A percentile compares a stretch with the other conserved stretches of the same genome.
These are phyloP conservation scores for Lactarius psammicola DNA, from an alignment of 768 basidiomycete genomes.

Conservation along the genomic window DNA sequence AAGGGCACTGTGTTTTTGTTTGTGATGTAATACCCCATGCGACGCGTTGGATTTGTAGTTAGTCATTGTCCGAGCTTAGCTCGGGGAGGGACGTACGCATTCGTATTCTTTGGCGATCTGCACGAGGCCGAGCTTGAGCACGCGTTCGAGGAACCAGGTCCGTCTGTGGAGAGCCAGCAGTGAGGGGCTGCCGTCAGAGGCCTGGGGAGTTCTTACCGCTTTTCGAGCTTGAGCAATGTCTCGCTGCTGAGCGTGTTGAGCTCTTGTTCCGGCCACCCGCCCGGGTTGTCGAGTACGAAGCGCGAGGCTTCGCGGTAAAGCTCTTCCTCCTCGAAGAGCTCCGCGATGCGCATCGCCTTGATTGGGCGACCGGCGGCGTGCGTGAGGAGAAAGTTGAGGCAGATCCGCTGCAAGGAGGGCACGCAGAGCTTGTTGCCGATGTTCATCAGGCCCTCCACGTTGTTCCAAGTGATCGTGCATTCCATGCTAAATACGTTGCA, in stretches of 20 bases:
- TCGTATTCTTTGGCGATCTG: conserved; percentile 92
- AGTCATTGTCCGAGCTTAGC: too few relatives aligned
- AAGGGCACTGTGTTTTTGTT: too few relatives aligned
- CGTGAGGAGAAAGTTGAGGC: conserved; percentile 83
- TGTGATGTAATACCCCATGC: too few relatives aligned
- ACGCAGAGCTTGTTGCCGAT: conserved; percentile 88
- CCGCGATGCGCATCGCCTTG: conserved; percentile 90
- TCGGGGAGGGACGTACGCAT: conserved; percentile 57
- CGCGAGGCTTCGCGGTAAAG: conserved; percentile 88
- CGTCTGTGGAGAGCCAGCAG: conserved; percentile 46
- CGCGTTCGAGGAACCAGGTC: conserved; percentile 94
- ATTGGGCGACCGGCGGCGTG: conserved; percentile 92
- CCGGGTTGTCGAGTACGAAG: conserved; percentile 90
- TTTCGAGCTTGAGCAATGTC: conserved; percentile 87
- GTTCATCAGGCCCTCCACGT: conserved; percentile 89
- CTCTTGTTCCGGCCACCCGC: conserved; percentile 79
- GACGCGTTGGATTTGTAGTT: too few relatives aligned
- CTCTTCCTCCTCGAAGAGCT: conserved; percentile 86
- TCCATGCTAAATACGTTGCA: conserved; percentile 54
- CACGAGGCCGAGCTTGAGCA: conserved; percentile 85
- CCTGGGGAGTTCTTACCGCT: conserved; percentile 61
- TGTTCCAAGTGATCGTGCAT: conserved; percentile 94
- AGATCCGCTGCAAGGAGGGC: conserved; percentile 75
- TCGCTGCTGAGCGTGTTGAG: conserved; percentile 76
- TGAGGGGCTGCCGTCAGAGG: background rate